Conservation (phyloP, 2,329 filamentous ascomycete species). For the Juglanconis juglandina region DNA sequence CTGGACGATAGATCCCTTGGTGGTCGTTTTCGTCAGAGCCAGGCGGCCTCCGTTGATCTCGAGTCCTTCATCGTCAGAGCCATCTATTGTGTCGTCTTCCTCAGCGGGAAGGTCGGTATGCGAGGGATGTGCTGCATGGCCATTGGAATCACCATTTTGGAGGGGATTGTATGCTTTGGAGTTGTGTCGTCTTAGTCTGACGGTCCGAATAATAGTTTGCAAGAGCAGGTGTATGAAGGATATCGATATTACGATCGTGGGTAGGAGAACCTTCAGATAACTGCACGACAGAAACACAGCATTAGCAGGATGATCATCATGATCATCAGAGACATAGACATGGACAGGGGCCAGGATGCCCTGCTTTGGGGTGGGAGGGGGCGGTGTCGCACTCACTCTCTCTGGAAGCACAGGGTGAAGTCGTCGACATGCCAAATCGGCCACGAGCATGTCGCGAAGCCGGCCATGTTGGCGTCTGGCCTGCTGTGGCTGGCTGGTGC, state of each 20-base stretch:
- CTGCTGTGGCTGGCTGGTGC: neutral
- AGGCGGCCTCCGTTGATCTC: constrained; percentile 55
- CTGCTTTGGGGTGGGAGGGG: neutral
- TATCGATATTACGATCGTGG: constrained; percentile 64
- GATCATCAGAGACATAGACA: constrained; percentile 3
- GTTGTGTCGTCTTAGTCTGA: constrained; percentile 45
- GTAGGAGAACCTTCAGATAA: constrained; percentile 77
- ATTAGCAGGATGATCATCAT: constrained; percentile 7
- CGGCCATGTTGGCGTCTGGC: constrained; percentile 29
- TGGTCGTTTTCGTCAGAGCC: constrained; percentile 57
- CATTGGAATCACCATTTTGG: constrained; percentile 37
- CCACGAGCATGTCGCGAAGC: constrained; percentile 54
- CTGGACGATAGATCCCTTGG: constrained; percentile 63
- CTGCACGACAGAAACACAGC: constrained; percentile 39
- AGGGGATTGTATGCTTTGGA: constrained; percentile 53
- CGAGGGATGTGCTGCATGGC: constrained; percentile 31
- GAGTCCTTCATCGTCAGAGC: constrained; percentile 58
- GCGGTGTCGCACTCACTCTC: constrained; percentile 50
- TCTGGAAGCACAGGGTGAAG: constrained; percentile 60
- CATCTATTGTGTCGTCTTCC: constrained; percentile 30
- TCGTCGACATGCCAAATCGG: constrained; percentile 63
- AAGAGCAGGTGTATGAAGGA: constrained; percentile 66
- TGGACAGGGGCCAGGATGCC: neutral
- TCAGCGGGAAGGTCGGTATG: constrained; percentile 53
- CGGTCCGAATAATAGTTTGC: constrained; percentile 53